Evolutionary conservation across 371 early-diverging fungal species (phyloP), one percentile per base, ranked within the genome.

Genomic region (Rhizomucor pusillus): DNA sequence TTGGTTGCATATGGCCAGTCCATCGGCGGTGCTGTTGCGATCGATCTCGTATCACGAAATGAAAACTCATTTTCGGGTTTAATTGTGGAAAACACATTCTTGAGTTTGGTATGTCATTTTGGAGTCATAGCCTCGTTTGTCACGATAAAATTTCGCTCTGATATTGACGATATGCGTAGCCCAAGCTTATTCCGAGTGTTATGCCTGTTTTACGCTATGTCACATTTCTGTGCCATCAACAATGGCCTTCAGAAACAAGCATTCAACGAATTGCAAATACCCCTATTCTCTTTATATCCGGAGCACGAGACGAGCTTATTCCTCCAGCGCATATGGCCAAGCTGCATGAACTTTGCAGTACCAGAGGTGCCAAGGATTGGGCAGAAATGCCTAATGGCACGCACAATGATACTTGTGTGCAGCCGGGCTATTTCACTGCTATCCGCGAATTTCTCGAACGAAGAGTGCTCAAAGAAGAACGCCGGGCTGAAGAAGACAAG

Each of bases 11-110:
- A 88, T 69, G 98, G 98, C 0, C 98, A 98, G 68, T 93, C 93
- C 13, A 89, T 98, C 54, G 98, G 98, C 40, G 98, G 98, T n/a
- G 98, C 98, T 5, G 97, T 95, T 9, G 93, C 97, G 5, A 91
- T 97, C 62, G 85, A 95, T 64, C 67, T 90, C 47, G 89, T 86
- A 10, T 79, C 89, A 9, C 78, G 87, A 40, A 90, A 92, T 59
- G 84, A 88, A 58, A 82, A 83, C 50, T 68, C 80, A 35, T 81
- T 98, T 50, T 75, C 86, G 9, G 98, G 87, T 13, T 53, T 97
- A 18, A 90, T 97, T 48, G 59, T 98, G 23, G 98, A 98, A 67
- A 98, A 98, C 76, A 98, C 98, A 0, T 98, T 98, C 68, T 66
- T 91, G 47, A 91, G 89, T 43, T 60, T 97, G 67, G 90, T 87